A percentile compares a stretch with the other conserved stretches of the same genome.
Evolutionary conservation across 225 moss, liverwort and hornwort species (phyloP).

Genomic region (Rhytidiadelphus loreus): DNA sequence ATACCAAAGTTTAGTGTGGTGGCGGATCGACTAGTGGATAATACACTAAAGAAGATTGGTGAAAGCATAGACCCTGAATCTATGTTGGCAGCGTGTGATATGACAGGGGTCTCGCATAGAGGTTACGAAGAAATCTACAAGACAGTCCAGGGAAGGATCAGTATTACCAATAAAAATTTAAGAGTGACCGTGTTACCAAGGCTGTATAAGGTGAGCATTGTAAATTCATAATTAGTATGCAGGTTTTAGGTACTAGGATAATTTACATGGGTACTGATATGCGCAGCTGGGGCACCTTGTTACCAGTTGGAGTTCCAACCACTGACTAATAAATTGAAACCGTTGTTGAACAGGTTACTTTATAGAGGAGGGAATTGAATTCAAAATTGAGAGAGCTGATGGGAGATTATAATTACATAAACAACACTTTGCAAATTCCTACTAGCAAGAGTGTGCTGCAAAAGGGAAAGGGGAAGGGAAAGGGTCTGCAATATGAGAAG

Average conservation of each 20-base stretch:
- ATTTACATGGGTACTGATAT: no score
- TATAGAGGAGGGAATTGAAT: neutral
- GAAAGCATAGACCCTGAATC: neutral
- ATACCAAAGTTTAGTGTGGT: neutral
- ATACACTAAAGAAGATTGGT: neutral
- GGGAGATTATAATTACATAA: neutral
- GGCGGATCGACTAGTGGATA: neutral
- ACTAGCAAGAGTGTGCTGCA: no score
- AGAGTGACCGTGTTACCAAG: rapidly evolving
- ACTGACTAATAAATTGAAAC: neutral
- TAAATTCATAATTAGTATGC: no score
- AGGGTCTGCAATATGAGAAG: neutral
- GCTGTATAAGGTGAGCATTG: neutral
- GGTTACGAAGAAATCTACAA: neutral
- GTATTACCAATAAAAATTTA: neutral
- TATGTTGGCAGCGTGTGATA: neutral
- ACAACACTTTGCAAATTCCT: neutral
- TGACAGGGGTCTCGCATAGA: neutral
- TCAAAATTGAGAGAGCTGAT: neutral
- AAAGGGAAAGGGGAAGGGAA: rapidly evolving
- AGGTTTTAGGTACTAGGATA: no score
- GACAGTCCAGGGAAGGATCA: neutral
- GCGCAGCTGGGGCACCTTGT: no score
- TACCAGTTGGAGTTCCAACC: neutral
- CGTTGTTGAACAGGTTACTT: neutral